A percentile compares a stretch with the other conserved stretches of the same genome.
phyloP scores from a whole-genome alignment of 345 rosid genomes.

The Aquilaria sinensis region DNA sequence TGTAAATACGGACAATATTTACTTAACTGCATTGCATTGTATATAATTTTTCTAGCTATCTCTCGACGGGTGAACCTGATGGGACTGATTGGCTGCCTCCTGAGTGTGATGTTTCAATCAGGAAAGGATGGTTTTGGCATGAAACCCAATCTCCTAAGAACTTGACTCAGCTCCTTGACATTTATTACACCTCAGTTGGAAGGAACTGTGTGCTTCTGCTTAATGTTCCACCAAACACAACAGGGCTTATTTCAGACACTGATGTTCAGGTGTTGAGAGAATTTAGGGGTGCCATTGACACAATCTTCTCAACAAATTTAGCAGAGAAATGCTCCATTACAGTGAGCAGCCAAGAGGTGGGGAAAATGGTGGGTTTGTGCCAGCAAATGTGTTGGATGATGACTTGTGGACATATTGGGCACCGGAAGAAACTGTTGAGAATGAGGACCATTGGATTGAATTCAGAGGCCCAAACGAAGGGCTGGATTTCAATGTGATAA shows the following conservation, averaged over 20 bases:
- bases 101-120: slow-evolving; percentile 55
- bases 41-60: slow-evolving; percentile 16
- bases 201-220: slow-evolving; percentile 47
- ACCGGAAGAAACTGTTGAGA: slow-evolving; percentile 15
- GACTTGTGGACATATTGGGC: slow-evolving; percentile 64
- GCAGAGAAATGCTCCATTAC: slow-evolving; percentile 30
- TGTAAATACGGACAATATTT: too few species aligned
- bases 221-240: slow-evolving; percentile 52
- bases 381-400: slow-evolving; percentile 52
- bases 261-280: slow-evolving; percentile 36
- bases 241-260: slow-evolving; percentile 42
- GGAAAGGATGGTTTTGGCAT: slow-evolving; percentile 64
- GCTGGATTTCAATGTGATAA: slow-evolving; percentile 43
- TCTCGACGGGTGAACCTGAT: slow-evolving; percentile 41
- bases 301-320: slow-evolving; percentile 35
- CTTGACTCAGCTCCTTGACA: slow-evolving; percentile 38
- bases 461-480: slow-evolving; percentile 18
- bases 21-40: too few species aligned
- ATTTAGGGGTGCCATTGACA: slow-evolving; percentile 35
- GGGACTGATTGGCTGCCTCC: slow-evolving; percentile 54
- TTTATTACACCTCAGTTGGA: slow-evolving; percentile 56
- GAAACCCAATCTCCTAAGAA: slow-evolving; percentile 41
- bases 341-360: slow-evolving; percentile 54
- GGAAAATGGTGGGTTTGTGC: slow-evolving; percentile 33
- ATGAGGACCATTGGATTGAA: slow-evolving; percentile 39